Evolutionary conservation across 2,329 filamentous ascomycete species (phyloP).

Genomic region (Triangularia verruculosa): DNA sequence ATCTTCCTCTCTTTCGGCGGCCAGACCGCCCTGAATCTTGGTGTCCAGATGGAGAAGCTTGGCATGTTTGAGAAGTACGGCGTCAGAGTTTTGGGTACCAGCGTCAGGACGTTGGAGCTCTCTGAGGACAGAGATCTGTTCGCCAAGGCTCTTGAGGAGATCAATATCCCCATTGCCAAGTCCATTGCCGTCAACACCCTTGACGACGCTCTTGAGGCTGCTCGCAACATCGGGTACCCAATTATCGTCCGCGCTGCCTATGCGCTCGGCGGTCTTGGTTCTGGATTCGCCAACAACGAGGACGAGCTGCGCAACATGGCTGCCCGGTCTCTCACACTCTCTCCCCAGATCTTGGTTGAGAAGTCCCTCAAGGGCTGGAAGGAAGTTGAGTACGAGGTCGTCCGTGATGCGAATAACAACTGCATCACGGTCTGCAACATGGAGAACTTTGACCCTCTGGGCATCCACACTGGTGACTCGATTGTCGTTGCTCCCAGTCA

Average conservation of each 20-base stretch:
- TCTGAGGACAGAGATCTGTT: slow-evolving; percentile 96
- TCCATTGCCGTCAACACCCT: slow-evolving; percentile 89
- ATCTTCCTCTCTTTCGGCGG: slow-evolving; percentile 97
- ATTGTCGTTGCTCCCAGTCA: slow-evolving; percentile 97
- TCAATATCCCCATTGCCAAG: slow-evolving; percentile 94
- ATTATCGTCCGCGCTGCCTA: slow-evolving; percentile 98
- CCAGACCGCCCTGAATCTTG: slow-evolving; percentile 93
- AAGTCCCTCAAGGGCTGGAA: slow-evolving; percentile 99
- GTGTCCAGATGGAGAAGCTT: slow-evolving; percentile 95
- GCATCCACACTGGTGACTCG: slow-evolving; percentile 97
- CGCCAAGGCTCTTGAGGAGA: slow-evolving; percentile 91
- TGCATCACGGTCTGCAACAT: slow-evolving; percentile 99
- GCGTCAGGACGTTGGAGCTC: slow-evolving; percentile 88
- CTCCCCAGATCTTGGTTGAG: slow-evolving; percentile 95
- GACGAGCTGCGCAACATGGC: slow-evolving; percentile 94
- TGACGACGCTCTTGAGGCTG: slow-evolving; percentile 87
- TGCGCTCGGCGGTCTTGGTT: slow-evolving; percentile 91
- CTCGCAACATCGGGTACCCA: slow-evolving; percentile 84
- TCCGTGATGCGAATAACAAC: slow-evolving; percentile 95
- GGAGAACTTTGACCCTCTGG: slow-evolving; percentile 97
- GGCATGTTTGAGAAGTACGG: slow-evolving; percentile 94
- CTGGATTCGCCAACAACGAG: slow-evolving; percentile 89
- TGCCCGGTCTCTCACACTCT: slow-evolving; percentile 86
- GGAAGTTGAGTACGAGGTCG: slow-evolving; percentile 97
- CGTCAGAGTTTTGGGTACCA: slow-evolving; percentile 93